These are phyloP conservation scores for Schwanniomyces sp. DNA, from an alignment of 805 yeast species.

Conservation along the genomic window DNA sequence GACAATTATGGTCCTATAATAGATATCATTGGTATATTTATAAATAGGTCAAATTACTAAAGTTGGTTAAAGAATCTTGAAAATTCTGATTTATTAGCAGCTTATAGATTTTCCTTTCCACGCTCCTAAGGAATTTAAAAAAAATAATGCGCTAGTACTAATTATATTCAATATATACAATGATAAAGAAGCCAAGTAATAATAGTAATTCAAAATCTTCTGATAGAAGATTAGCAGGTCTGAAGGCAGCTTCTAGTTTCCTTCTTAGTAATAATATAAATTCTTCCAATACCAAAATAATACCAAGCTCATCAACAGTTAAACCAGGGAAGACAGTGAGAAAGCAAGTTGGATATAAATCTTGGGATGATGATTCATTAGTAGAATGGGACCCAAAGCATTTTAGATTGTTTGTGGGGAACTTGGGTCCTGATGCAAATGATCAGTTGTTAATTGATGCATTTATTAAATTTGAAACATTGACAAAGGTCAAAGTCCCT, in stretches of 20 bases:
- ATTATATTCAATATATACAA: not conserved
- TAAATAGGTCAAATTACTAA: too few species aligned
- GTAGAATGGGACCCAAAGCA: conserved; percentile 71
- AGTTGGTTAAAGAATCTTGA: too few species aligned
- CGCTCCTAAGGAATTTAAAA: not conserved
- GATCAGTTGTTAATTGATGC: conserved; percentile 56
- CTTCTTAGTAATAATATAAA: conserved; percentile 25
- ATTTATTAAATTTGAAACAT: conserved; percentile 51
- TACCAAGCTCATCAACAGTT: conserved; percentile 4
- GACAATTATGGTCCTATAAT: too few species aligned
- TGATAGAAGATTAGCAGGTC: conserved; percentile 57
- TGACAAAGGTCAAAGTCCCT: conserved; percentile 63
- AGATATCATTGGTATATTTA: too few species aligned
- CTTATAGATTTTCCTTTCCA: not conserved
- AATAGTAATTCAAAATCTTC: conserved; percentile 45
- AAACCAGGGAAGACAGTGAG: conserved; percentile 30
- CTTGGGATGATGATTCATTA: conserved; percentile 48
- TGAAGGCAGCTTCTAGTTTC: conserved; percentile 46
- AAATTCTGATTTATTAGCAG: not conserved
- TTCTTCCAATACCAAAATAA: conserved; percentile 17
- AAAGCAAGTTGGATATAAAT: conserved; percentile 45
- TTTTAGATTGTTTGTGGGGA: conserved; percentile 73
- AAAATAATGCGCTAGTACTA: not conserved
- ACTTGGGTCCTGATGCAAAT: conserved; percentile 65
- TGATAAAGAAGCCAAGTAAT: conserved; percentile 10